These are phyloP conservation scores for Rehmannia glutinosa DNA, from an alignment of 257 asterid species.

Conservation along the genomic window DNA sequence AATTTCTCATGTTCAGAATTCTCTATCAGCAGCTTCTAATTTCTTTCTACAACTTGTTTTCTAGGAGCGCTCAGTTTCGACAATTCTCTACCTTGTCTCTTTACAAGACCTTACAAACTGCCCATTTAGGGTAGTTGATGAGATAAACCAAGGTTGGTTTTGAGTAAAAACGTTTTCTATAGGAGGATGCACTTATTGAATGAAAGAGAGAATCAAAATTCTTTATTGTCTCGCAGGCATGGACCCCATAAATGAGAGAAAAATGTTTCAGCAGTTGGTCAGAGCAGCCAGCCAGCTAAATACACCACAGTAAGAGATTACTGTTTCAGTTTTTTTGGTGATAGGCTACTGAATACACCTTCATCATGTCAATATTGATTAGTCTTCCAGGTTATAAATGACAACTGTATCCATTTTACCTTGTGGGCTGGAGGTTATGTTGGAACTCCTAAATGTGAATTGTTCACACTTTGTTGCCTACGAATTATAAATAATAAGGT, in stretches of 20 bases:
- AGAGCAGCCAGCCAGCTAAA: conserved; percentile 88
- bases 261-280: conserved; percentile 97
- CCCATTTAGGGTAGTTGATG: conserved; percentile 98
- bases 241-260: conserved; percentile 98
- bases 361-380: not conserved
- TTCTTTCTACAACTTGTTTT: conserved; percentile 18
- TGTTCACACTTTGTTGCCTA: not conserved
- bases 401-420: not conserved
- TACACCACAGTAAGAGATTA: conserved; percentile 78
- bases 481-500: no score
- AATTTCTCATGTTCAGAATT: conserved; percentile 16
- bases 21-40: conserved; percentile 25
- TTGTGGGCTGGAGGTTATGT: not conserved
- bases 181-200: conserved; percentile 1
- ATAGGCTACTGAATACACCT: not conserved
- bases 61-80: conserved; percentile 95
- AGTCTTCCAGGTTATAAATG: not conserved
- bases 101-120: conserved; percentile 94
- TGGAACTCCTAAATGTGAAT: not conserved
- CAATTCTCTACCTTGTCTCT: conserved; percentile 94
- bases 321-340: conserved; percentile 4
- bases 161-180: conserved; percentile 3
- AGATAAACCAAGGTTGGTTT: conserved; percentile 90
- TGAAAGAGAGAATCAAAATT: not conserved
- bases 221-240: conserved; percentile 51